Evolutionary conservation across 148 eudicot species (phyloP).

Genomic region (Hydrangea macrophylla): DNA sequence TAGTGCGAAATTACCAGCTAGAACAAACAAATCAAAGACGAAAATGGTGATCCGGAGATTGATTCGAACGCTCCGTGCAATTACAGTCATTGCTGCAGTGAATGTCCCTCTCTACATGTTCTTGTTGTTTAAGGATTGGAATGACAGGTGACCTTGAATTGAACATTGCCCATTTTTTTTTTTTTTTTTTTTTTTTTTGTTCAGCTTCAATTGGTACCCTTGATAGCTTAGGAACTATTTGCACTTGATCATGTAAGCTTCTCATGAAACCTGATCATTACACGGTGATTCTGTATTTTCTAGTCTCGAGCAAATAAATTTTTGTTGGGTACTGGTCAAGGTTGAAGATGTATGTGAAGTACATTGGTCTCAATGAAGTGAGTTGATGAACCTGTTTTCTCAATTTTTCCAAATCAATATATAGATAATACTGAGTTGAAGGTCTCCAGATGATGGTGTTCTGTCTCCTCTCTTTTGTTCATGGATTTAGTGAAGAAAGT

Average conservation of each 20-base stretch:
- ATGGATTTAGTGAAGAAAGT: too few species aligned
- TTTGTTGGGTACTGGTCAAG: background rate
- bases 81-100: slow-evolving; percentile 59
- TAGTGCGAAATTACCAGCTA: slow-evolving; percentile 19
- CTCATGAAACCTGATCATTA: background rate
- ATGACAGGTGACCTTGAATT: slow-evolving; percentile 36
- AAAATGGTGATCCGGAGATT: slow-evolving; percentile 45
- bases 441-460: too few species aligned
- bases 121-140: slow-evolving; percentile 88
- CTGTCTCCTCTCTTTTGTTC: too few species aligned
- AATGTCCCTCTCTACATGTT: slow-evolving; percentile 81
- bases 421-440: too few species aligned
- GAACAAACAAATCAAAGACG: slow-evolving; percentile 41
- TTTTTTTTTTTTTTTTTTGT: too few species aligned
- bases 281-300: background rate
- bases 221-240: background rate
- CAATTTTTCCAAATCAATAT: too few species aligned
- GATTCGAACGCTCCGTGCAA: slow-evolving; percentile 41
- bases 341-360: too few species aligned
- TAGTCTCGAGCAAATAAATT: background rate
- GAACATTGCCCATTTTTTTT: background rate
- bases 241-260: background rate
- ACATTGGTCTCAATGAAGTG: too few species aligned
- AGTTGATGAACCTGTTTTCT: background rate
- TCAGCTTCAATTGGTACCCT: background rate